Conservation (phyloP, 495 filamentous ascomycete genomes). For the Alectoria sarmentosa region DNA sequence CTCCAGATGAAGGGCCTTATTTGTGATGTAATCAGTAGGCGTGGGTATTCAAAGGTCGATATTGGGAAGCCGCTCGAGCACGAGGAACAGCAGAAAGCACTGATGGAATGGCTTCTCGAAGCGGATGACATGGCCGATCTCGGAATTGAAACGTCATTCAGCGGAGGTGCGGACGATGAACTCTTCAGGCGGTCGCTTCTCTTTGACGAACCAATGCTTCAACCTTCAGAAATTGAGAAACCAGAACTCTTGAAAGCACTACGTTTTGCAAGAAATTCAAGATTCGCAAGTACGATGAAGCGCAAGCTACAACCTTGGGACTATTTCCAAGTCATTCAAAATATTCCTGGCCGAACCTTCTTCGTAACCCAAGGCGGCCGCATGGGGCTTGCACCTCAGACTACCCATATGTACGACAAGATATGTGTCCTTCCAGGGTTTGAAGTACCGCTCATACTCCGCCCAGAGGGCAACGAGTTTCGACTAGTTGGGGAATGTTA, state of each 20-base stretch:
- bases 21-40: not conserved
- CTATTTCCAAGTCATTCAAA: not conserved
- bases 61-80: not conserved
- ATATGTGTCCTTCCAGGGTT: not conserved
- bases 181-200: slow-evolving; percentile 1
- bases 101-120: slow-evolving; percentile 5
- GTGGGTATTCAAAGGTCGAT: not conserved
- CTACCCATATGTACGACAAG: slow-evolving; percentile 2
- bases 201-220: not conserved
- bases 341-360: slow-evolving; percentile 1
- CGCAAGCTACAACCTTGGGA: not conserved
- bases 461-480: slow-evolving; percentile 3
- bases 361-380: slow-evolving; percentile 2
- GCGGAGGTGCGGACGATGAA: not conserved
- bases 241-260: not conserved
- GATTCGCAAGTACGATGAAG: not conserved
- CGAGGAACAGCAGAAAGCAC: not conserved
- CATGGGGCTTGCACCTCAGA: not conserved
- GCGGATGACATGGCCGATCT: slow-evolving; percentile 1
- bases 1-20: not conserved
- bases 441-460: not conserved
- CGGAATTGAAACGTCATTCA: not conserved
- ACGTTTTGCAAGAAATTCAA: not conserved
- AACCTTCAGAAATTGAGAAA: not conserved
- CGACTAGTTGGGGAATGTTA: slow-evolving; percentile 1